Evolutionary conservation across 257 asterid species (phyloP), one percentile per base, ranked within the genome.

Genomic region (Forsythia viridissima): DNA sequence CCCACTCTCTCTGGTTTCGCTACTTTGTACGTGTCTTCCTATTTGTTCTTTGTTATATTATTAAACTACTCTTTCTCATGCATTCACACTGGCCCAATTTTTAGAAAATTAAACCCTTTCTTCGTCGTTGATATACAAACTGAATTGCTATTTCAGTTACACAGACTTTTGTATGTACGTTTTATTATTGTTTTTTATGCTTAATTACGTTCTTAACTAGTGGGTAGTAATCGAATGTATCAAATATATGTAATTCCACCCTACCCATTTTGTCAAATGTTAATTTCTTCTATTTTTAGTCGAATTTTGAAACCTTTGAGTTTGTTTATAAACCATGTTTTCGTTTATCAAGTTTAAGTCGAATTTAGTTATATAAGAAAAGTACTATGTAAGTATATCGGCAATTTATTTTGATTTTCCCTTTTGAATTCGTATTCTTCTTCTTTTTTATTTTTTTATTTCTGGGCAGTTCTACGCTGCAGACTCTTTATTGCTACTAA

Each of bases 111-210:
- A 43, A 57, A 82, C 57, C 76, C 24, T 73, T 36, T 13, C 39
- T 46, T 46, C 40, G 43, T 48, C 46, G 4, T 24, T 21, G 38
- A 24, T 37, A 34, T 38, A 48, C 65, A 20, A 74, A 44, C 18
- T 43, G 72, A 51, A 70, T 65, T 75, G 70, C 12, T 74, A 72
- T 57, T 59, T 65, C 63, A 40, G 20, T 59, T 18, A 21, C 40
- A 4, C 55, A 4, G 74, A 68, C 71, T 59, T 67, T 66, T 43
- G 11, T 43, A 46, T 52, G 37, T 57, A 4, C 61, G 72, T 57
- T 63, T 55, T 72, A 2, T 80, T 78, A 15, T n/a, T 34, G 8
- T 71, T 73, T 46, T 77, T 57, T 66, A 81, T 42, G 39, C 75
- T 21, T 71, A 42, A 69, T 73, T 51, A 59, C 51, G 73, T 63